These are phyloP conservation scores for Leersia perrieri DNA, from an alignment of 176 grass and related monocot genomes.

Conservation along the genomic window DNA sequence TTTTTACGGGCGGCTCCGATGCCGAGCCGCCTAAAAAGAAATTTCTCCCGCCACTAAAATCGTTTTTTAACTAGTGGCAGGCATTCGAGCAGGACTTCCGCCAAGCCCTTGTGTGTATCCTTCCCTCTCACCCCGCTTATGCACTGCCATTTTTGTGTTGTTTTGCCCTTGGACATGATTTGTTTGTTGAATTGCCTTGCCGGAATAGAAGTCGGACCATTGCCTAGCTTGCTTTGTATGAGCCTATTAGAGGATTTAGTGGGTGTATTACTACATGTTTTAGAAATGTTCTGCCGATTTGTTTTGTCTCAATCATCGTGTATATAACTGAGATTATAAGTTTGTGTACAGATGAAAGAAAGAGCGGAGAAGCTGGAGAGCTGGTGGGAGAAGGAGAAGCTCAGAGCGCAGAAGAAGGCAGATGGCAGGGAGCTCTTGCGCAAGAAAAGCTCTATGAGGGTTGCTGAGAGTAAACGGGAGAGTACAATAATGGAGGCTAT, in stretches of 20 bases:
- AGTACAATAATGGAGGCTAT: constrained; percentile 41
- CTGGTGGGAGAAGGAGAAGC: constrained; percentile 70
- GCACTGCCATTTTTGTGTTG: background rate
- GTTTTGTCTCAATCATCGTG: background rate
- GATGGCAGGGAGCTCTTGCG: constrained; percentile 57
- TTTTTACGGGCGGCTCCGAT: too few relatives aligned
- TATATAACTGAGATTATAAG: background rate
- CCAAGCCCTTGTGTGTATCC: constrained; percentile 53
- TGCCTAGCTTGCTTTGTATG: background rate
- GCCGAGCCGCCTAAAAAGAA: too few relatives aligned
- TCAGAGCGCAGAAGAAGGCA: constrained; percentile 47
- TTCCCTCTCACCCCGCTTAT: background rate
- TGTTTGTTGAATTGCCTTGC: constrained; percentile 31
- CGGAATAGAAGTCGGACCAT: background rate
- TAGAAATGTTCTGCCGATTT: background rate
- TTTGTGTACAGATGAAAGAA: constrained; percentile 76
- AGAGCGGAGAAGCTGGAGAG: constrained; percentile 76
- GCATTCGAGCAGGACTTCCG: constrained; percentile 77
- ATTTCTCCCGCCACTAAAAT: too few relatives aligned
- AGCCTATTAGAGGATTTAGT: background rate
- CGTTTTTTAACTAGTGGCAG: too few relatives aligned
- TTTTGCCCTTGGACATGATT: background rate
- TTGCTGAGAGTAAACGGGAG: constrained; percentile 59
- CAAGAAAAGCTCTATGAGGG: constrained; percentile 59
- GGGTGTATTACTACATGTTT: background rate